A percentile compares a stretch with the other conserved stretches of the same genome.
Evolutionary conservation across 371 early-diverging fungal genomes (phyloP).

Genomic region (Lichtheimia hyalospora): DNA sequence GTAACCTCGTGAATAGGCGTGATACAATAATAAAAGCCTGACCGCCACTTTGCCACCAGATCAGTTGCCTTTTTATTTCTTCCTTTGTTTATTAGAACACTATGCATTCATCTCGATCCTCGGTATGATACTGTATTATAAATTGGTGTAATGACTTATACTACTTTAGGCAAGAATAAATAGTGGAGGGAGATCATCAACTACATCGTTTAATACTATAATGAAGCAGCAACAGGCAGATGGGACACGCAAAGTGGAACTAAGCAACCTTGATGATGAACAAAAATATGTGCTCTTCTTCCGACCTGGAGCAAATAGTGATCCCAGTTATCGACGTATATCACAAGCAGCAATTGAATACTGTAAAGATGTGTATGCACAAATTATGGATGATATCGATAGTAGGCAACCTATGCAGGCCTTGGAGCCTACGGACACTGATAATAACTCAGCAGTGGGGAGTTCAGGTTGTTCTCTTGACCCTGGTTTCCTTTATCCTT

Average conservation of each 20-base stretch:
- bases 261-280: not conserved
- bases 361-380: constrained; percentile 4
- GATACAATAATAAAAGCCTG: too few relatives aligned
- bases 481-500: too few relatives aligned
- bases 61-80: not conserved
- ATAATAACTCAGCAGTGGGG: not conserved
- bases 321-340: constrained; percentile 12
- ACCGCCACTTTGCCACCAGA: constrained; percentile 16
- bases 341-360: constrained; percentile 8
- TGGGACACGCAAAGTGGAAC: constrained; percentile 1
- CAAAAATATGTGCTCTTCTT: constrained; percentile 6
- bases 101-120: not conserved
- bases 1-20: too few relatives aligned
- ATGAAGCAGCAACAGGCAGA: not conserved
- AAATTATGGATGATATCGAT: constrained; percentile 8
- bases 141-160: not conserved
- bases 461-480: too few relatives aligned
- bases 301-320: constrained; percentile 10
- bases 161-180: too few relatives aligned
- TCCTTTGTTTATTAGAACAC: not conserved
- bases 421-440: constrained; percentile 9
- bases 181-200: not conserved
- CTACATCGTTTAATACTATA: not conserved
- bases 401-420: not conserved
- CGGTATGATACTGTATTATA: not conserved